These are phyloP conservation scores for Penicillium sp. DNA, from an alignment of 2,329 filamentous ascomycete genomes.

Conservation along the genomic window DNA sequence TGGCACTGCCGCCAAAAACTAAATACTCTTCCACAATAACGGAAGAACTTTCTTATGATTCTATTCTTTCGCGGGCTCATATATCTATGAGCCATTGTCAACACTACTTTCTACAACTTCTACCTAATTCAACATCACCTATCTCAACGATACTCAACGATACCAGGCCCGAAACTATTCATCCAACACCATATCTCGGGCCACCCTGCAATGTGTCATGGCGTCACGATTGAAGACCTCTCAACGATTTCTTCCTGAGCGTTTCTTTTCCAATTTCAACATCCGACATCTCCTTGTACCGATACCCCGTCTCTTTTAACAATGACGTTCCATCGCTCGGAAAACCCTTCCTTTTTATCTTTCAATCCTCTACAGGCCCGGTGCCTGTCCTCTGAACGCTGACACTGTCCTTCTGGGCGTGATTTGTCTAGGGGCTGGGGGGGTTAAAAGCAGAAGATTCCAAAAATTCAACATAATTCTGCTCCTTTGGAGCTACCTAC, in stretches of 20 bases:
- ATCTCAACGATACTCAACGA: conserved; percentile 42
- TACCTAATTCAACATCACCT: conserved; percentile 42
- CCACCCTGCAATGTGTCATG: conserved; percentile 39
- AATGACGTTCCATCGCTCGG: conserved; percentile 30
- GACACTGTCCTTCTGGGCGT: conserved; percentile 15
- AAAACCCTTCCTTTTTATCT: conserved; percentile 19
- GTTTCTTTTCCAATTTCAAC: conserved; percentile 43
- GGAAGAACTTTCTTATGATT: conserved; percentile 2
- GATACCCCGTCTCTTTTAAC: conserved; percentile 42
- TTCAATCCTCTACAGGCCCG: conserved; percentile 16
- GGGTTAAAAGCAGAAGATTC: conserved; percentile 15
- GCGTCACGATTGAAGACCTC: conserved; percentile 46
- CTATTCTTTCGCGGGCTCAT: conserved; percentile 4
- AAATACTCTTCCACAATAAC: conserved; percentile 18
- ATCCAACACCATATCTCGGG: conserved; percentile 30
- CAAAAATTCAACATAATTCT: conserved; percentile 30
- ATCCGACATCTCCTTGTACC: conserved; percentile 36
- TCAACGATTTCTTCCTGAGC: conserved; percentile 48
- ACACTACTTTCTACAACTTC: conserved; percentile 21
- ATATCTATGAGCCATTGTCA: conserved; percentile 15
- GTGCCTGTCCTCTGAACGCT: conserved; percentile 25
- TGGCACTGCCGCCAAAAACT: conserved; percentile 30
- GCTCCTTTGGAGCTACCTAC: conserved; percentile 7
- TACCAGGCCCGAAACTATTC: conserved; percentile 22
- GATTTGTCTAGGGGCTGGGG: conserved; percentile 12